These are phyloP conservation scores for Phaffia tasmanica DNA, from an alignment of 768 basidiomycete species.

Conservation along the genomic window DNA sequence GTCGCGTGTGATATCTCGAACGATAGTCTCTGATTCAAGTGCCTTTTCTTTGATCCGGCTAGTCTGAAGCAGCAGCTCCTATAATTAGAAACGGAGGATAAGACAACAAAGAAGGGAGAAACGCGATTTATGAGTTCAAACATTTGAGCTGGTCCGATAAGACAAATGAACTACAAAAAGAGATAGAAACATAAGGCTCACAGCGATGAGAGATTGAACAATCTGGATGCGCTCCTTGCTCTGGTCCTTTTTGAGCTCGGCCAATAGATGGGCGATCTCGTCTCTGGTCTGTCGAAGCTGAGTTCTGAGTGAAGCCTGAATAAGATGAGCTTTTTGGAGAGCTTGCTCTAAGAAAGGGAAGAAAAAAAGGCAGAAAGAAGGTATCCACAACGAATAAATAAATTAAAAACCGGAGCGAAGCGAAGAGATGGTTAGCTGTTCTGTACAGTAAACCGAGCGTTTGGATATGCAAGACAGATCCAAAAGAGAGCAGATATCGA, in stretches of 20 bases:
- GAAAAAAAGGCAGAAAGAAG: not conserved
- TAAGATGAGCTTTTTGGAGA: conserved; percentile 56
- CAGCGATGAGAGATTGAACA: conserved; percentile 91
- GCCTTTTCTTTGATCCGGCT: conserved; percentile 92
- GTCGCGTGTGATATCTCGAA: conserved; percentile 87
- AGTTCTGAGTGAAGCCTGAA: conserved; percentile 57
- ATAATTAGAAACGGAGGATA: conserved; percentile 19
- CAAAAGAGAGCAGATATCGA: too few relatives aligned
- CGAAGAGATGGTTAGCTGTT: too few relatives aligned
- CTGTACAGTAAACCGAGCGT: too few relatives aligned
- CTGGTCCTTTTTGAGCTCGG: conserved; percentile 61
- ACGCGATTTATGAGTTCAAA: not conserved
- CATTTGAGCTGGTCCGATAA: conserved; percentile 34
- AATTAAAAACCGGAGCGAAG: conserved; percentile 28
- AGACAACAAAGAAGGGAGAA: not conserved
- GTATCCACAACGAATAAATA: conserved; percentile 29
- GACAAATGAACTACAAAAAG: conserved; percentile 13
- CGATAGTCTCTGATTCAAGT: conserved; percentile 91
- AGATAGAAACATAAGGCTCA: not conserved
- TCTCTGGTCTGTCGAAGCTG: conserved; percentile 58
- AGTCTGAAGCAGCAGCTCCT: conserved; percentile 94
- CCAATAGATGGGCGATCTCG: conserved; percentile 59
- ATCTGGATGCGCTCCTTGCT: conserved; percentile 78
- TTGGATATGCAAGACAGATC: too few relatives aligned
- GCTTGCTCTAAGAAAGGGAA: conserved; percentile 52